phyloP scores from a whole-genome alignment of 2,329 filamentous ascomycete genomes.

The Pseudohalonectria lignicola region DNA sequence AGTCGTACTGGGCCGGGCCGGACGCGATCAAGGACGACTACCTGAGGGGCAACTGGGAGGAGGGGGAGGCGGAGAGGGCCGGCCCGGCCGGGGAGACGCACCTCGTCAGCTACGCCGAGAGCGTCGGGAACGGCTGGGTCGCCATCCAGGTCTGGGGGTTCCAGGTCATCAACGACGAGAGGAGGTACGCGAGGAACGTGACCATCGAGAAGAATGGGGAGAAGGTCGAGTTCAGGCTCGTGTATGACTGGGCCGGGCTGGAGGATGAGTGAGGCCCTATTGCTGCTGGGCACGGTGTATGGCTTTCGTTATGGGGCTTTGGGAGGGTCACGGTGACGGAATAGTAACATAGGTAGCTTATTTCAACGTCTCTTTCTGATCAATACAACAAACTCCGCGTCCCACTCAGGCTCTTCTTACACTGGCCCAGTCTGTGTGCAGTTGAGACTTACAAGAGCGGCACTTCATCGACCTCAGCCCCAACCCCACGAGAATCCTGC shows the following conservation, averaged over 20 bases:
- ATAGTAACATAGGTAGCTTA: too few relatives aligned
- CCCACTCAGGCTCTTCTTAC: too few relatives aligned
- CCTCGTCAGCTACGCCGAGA: constrained; percentile 53
- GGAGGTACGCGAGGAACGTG: constrained; percentile 41
- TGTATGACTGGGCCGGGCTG: constrained; percentile 39
- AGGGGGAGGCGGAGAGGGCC: constrained; percentile 37
- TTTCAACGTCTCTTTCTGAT: too few relatives aligned
- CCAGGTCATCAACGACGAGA: constrained; percentile 38
- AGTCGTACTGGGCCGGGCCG: constrained; percentile 30
- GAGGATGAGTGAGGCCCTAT: constrained; percentile 5
- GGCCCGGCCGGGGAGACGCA: constrained; percentile 48
- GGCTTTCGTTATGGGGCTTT: too few relatives aligned
- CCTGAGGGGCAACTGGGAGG: constrained; percentile 47
- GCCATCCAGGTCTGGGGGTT: constrained; percentile 52
- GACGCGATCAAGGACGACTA: constrained; percentile 28
- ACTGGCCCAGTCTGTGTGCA: too few relatives aligned
- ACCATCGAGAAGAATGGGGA: constrained; percentile 38
- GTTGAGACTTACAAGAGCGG: too few relatives aligned
- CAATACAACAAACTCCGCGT: too few relatives aligned
- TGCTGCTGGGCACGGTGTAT: too few relatives aligned
- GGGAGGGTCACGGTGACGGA: too few relatives aligned
- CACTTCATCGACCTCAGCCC: too few relatives aligned
- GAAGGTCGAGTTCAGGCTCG: constrained; percentile 37
- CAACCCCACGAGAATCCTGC: too few relatives aligned
- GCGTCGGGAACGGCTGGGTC: constrained; percentile 39